A percentile compares a stretch with the other conserved stretches of the same genome.
Evolutionary conservation across 306 rosid genomes (phyloP).

Genomic region (Acacia confusa): DNA sequence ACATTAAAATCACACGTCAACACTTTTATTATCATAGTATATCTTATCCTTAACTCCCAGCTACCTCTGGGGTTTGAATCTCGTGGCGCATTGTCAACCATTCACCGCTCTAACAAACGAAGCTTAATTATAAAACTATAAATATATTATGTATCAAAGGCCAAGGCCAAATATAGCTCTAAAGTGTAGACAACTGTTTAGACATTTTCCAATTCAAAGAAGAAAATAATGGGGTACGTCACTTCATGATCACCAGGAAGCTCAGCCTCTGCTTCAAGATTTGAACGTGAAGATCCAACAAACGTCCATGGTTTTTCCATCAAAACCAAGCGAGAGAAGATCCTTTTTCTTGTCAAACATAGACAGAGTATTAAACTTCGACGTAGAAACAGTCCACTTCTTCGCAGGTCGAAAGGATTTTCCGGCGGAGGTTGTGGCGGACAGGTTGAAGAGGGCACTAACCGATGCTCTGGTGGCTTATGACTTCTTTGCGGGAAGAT

Average conservation of each 20-base stretch:
- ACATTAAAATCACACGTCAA: neutral
- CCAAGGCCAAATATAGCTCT: neutral
- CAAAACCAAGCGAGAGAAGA: slow-evolving; percentile 40
- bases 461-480: slow-evolving; percentile 49
- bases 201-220: neutral
- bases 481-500: slow-evolving; percentile 63
- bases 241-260: neutral
- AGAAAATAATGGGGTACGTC: slow-evolving; percentile 32
- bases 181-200: neutral
- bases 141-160: neutral
- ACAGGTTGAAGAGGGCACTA: slow-evolving; percentile 47
- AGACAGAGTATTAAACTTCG: slow-evolving; percentile 67
- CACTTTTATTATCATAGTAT: neutral
- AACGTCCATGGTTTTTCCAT: slow-evolving; percentile 48
- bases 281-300: slow-evolving; percentile 52
- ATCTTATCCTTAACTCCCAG: neutral
- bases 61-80: neutral
- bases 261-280: slow-evolving; percentile 41
- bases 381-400: slow-evolving; percentile 65
- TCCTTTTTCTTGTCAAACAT: slow-evolving; percentile 74
- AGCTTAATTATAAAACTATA: neutral
- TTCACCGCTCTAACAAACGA: no score
- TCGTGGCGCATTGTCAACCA: neutral
- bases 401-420: slow-evolving; percentile 47
- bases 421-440: slow-evolving; percentile 30